These are phyloP conservation scores for Psidium guajava DNA, from an alignment of 345 rosid genomes.

Conservation along the genomic window DNA sequence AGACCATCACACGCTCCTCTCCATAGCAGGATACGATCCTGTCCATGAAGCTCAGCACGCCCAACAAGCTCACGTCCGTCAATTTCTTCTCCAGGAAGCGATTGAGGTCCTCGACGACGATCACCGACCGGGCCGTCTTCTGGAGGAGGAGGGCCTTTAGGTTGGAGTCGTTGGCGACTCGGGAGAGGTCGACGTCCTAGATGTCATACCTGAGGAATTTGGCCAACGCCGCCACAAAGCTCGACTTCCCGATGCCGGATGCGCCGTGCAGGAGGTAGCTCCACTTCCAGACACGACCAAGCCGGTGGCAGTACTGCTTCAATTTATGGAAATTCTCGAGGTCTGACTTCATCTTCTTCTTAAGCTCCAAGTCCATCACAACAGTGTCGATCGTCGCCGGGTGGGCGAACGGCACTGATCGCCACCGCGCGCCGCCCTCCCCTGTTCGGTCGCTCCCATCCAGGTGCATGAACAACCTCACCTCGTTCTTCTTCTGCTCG, in stretches of 20 bases:
- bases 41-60: conserved; percentile 52
- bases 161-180: conserved; percentile 35
- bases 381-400: conserved; percentile 56
- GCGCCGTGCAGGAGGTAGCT: conserved; percentile 55
- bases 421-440: conserved; percentile 29
- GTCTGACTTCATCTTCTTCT: conserved; percentile 43
- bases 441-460: background rate
- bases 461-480: too few species aligned
- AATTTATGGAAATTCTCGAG: conserved; percentile 48
- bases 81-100: conserved; percentile 29
- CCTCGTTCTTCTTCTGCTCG: conserved; percentile 22
- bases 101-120: conserved; percentile 50
- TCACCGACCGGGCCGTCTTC: conserved; percentile 30
- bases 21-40: conserved; percentile 46
- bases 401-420: conserved; percentile 38
- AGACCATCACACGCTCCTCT: conserved; percentile 50
- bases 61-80: conserved; percentile 28
- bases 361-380: conserved; percentile 43
- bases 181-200: conserved; percentile 43
- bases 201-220: conserved; percentile 42
- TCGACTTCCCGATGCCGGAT: conserved; percentile 59
- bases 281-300: conserved; percentile 65
- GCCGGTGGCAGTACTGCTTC: conserved; percentile 46
- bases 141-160: conserved; percentile 39
- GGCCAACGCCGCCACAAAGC: conserved; percentile 50